phyloP scores from a whole-genome alignment of 768 basidiomycete genomes.

The Coprinopsis cinerea region DNA sequence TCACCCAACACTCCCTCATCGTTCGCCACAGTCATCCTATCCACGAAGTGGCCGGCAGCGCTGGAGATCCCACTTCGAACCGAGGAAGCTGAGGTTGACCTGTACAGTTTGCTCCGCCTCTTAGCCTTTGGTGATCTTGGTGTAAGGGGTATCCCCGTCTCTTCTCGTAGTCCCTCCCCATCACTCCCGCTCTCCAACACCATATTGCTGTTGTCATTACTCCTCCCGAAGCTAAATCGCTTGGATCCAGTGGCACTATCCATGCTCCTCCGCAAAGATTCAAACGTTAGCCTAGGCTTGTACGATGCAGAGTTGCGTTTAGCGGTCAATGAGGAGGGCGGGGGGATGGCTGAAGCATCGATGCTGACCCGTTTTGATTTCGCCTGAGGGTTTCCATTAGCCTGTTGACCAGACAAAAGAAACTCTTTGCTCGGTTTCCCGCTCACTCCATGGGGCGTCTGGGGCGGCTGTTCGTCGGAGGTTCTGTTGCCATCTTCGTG shows the following conservation, averaged over 20 bases:
- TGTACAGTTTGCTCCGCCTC: background rate
- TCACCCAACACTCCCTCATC: background rate
- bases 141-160: background rate
- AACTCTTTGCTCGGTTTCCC: conserved; percentile 6
- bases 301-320: conserved; percentile 5
- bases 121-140: background rate
- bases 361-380: conserved; percentile 3
- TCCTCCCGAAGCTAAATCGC: conserved; percentile 2
- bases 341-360: background rate
- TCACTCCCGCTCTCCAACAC: conserved; percentile 3
- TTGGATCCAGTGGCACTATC: background rate
- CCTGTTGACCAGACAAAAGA: conserved; percentile 1
- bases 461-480: background rate
- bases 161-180: background rate
- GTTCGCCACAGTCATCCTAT: background rate
- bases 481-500: conserved; percentile 3
- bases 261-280: conserved; percentile 5
- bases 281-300: conserved; percentile 6
- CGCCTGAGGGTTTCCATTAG: background rate
- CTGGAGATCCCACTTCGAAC: background rate
- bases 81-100: background rate
- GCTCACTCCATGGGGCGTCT: background rate
- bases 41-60: background rate
- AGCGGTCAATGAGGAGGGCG: background rate
- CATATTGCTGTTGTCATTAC: background rate